phyloP scores from a whole-genome alignment of 2,329 filamentous ascomycete species.

The Epichloe brachyelytri region DNA sequence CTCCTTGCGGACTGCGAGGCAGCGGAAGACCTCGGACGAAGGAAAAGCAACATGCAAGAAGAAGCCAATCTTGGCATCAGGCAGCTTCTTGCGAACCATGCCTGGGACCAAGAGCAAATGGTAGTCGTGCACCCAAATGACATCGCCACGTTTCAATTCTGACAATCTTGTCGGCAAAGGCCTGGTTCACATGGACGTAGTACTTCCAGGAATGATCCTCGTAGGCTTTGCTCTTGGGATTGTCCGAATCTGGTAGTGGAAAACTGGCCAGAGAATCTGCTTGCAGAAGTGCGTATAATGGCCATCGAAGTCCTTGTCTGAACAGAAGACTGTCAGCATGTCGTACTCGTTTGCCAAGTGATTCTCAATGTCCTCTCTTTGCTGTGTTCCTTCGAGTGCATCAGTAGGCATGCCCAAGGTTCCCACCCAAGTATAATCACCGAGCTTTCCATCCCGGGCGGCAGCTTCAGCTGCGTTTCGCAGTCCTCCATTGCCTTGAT shows the following conservation, averaged over 20 bases:
- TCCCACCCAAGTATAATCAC: slow-evolving; percentile 79
- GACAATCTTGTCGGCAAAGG: slow-evolving; percentile 85
- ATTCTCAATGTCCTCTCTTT: slow-evolving; percentile 74
- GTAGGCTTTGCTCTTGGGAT: slow-evolving; percentile 96
- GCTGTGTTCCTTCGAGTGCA: slow-evolving; percentile 57
- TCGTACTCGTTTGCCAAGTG: slow-evolving; percentile 69
- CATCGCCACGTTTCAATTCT: slow-evolving; percentile 87
- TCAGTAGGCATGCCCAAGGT: slow-evolving; percentile 92
- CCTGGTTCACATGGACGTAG: slow-evolving; percentile 85
- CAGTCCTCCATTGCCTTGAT: slow-evolving; percentile 86
- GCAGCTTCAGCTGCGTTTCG: slow-evolving; percentile 78
- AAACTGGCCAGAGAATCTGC: slow-evolving; percentile 93
- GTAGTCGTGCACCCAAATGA: slow-evolving; percentile 94
- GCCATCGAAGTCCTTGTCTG: slow-evolving; percentile 84
- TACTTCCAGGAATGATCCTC: slow-evolving; percentile 94
- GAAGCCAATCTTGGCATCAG: slow-evolving; percentile 90
- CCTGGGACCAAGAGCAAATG: slow-evolving; percentile 78
- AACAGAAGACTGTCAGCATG: slow-evolving; percentile 72
- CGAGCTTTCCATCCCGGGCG: slow-evolving; percentile 51
- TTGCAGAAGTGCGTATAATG: slow-evolving; percentile 97
- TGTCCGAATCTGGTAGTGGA: slow-evolving; percentile 96
- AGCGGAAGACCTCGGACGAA: slow-evolving; percentile 91
- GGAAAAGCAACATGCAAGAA: slow-evolving; percentile 93
- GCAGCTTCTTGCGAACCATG: slow-evolving; percentile 82
- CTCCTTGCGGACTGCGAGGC: slow-evolving; percentile 73